Evolutionary conservation across 352 stramenopile species (phyloP).

Genomic region (Globisporangium alternatum): DNA sequence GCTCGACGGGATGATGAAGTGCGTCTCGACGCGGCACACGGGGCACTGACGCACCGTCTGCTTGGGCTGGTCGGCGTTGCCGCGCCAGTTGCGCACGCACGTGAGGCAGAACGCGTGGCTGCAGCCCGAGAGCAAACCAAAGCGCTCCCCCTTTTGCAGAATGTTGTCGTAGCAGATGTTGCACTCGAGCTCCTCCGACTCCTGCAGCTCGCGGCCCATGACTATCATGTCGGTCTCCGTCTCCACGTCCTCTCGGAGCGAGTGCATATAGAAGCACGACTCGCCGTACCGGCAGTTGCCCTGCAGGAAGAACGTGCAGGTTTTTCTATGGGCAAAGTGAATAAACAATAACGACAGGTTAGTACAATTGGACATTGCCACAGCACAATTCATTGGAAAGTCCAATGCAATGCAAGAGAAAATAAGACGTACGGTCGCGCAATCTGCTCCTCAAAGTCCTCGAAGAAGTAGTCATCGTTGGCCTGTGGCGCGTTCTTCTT

Average conservation of each 20-base stretch:
- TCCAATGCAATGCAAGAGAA: background rate
- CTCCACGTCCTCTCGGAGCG: slow-evolving; percentile 36
- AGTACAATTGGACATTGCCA: background rate
- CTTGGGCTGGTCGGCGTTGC: slow-evolving; percentile 59
- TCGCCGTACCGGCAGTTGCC: slow-evolving; percentile 78
- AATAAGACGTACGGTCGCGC: slow-evolving; percentile 49
- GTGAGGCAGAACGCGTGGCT: slow-evolving; percentile 80
- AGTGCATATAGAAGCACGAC: slow-evolving; percentile 80
- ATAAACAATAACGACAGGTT: background rate
- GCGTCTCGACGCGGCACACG: slow-evolving; percentile 72
- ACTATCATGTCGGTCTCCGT: slow-evolving; percentile 50
- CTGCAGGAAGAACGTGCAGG: slow-evolving; percentile 82
- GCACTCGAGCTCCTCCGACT: slow-evolving; percentile 73
- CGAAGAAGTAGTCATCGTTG: slow-evolving; percentile 23
- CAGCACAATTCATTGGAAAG: background rate
- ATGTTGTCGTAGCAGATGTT: slow-evolving; percentile 86
- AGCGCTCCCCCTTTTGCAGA: slow-evolving; percentile 69
- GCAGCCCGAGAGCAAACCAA: slow-evolving; percentile 80
- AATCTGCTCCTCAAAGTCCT: slow-evolving; percentile 33
- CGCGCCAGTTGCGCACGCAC: slow-evolving; percentile 80
- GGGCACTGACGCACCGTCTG: slow-evolving; percentile 78
- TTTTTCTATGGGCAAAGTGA: slow-evolving; percentile 40
- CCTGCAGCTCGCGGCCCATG: slow-evolving; percentile 58
- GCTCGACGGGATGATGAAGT: slow-evolving; percentile 83
- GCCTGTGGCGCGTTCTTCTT: slow-evolving; percentile 31